A percentile compares a stretch with the other conserved stretches of the same genome.
phyloP scores from a whole-genome alignment of 2,329 filamentous ascomycete species.

The Didymella segeticola region DNA sequence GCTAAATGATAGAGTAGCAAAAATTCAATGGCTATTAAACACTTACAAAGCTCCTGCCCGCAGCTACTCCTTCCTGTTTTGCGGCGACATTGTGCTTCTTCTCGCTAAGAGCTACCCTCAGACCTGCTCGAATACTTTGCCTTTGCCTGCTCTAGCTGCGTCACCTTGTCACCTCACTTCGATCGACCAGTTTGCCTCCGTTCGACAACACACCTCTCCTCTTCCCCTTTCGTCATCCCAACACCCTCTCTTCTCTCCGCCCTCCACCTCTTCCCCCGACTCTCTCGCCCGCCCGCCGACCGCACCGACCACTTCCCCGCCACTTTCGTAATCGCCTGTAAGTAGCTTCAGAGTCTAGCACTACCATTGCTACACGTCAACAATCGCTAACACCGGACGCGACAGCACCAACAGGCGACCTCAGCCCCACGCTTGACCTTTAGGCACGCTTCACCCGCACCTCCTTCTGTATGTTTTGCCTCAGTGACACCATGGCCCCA shows the following conservation, averaged over 20 bases:
- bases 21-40: neutral
- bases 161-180: constrained; percentile 32
- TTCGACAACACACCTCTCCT: constrained; percentile 28
- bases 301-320: constrained; percentile 45
- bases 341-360: constrained; percentile 35
- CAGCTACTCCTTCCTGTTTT: constrained; percentile 29
- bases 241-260: constrained; percentile 27
- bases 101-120: constrained; percentile 41
- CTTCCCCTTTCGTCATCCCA: constrained; percentile 24
- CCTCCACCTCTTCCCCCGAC: constrained; percentile 24
- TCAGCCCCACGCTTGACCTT: neutral
- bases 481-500: constrained; percentile 17
- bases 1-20: neutral
- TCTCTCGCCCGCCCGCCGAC: constrained; percentile 26
- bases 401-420: constrained; percentile 17
- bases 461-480: constrained; percentile 9
- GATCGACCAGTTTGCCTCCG: constrained; percentile 22
- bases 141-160: constrained; percentile 26
- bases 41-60: constrained; percentile 5
- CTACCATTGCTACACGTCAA: constrained; percentile 27
- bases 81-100: constrained; percentile 35
- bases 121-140: constrained; percentile 36
- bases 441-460: constrained; percentile 15
- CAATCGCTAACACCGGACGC: constrained; percentile 30
- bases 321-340: constrained; percentile 42